Conservation (phyloP, 768 basidiomycete genomes). For the Fomitopsis pulvina region DNA sequence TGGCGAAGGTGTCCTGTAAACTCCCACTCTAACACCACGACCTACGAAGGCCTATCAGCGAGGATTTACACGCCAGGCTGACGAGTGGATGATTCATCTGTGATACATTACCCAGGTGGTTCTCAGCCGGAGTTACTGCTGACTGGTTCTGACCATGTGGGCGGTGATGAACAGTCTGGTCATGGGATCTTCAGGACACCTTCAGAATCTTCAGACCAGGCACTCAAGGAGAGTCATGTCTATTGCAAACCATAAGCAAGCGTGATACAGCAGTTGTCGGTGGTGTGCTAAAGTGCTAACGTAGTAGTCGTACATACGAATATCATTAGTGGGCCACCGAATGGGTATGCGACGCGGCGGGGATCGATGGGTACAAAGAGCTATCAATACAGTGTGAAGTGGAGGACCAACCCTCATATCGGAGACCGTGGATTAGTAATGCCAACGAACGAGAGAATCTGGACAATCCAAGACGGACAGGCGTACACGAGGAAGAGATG, state of each 20-base stretch:
- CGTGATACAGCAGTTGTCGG: neutral
- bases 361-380: neutral
- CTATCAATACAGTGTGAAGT: slow-evolving; percentile 5
- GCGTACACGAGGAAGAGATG: neutral
- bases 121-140: too few species aligned
- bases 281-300: neutral
- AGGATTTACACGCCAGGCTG: neutral
- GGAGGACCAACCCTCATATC: neutral
- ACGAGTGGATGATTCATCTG: neutral
- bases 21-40: neutral
- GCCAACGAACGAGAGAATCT: neutral
- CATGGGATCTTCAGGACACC: too few species aligned
- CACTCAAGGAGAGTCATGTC: neutral
- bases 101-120: neutral
- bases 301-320: slow-evolving; percentile 3
- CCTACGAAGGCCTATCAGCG: neutral
- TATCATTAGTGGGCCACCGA: slow-evolving; percentile 1
- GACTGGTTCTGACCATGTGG: neutral
- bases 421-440: neutral
- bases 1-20: neutral
- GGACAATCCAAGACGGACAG: neutral
- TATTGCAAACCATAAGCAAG: neutral
- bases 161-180: too few species aligned
- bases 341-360: neutral
- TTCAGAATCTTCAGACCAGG: too few species aligned